Evolutionary conservation across 176 grass and related monocot species (phyloP).

Genomic region (Aegilops umbellulata): DNA sequence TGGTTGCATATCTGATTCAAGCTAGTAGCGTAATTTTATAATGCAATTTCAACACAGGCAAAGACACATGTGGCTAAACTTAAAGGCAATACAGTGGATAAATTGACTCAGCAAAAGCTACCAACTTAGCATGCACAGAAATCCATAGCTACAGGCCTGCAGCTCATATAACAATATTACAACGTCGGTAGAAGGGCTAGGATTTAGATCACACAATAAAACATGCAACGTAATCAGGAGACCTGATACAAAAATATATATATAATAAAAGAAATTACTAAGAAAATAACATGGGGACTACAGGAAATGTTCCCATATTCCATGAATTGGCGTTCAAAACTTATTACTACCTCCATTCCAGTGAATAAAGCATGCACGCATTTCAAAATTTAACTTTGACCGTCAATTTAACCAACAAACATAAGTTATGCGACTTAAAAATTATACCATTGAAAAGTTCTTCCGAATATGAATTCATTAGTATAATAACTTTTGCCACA

Average conservation of each 20-base stretch:
- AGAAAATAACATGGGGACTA: neutral
- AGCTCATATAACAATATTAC: neutral
- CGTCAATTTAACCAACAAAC: neutral
- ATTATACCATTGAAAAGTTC: neutral
- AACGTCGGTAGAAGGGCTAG: neutral
- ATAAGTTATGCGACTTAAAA: neutral
- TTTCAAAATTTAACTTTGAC: neutral
- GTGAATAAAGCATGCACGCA: neutral
- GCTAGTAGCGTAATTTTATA: neutral
- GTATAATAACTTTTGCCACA: neutral
- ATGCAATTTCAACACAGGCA: conserved; percentile 1
- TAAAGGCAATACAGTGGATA: neutral
- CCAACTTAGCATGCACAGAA: neutral
- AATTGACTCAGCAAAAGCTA: too few species aligned
- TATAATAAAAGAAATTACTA: neutral
- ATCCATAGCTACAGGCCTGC: neutral
- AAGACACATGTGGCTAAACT: neutral
- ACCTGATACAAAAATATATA: neutral
- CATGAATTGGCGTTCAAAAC: conserved; percentile 7
- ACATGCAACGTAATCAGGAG: neutral
- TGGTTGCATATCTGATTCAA: conserved; percentile 10
- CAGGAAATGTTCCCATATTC: neutral
- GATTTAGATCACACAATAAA: neutral
- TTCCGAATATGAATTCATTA: neutral
- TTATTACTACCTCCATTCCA: neutral